Base-by-base conservation (phyloP, 495 filamentous ascomycete genomes). In the Trichoderma reesei region DNA sequence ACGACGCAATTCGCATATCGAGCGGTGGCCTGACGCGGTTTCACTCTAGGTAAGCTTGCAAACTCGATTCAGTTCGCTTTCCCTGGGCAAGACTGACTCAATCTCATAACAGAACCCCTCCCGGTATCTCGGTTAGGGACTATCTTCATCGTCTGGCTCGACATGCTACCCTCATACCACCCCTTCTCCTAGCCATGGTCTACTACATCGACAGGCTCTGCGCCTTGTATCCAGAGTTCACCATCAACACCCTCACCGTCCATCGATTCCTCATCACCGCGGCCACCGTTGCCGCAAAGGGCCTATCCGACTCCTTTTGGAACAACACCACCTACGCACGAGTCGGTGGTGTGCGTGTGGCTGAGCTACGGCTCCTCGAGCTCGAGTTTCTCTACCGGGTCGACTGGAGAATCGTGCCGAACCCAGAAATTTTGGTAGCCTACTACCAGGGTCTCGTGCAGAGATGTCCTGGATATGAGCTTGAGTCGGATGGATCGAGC, bases 121-220 rank as follows among this genome's bases (percentile, higher is more conserved):
- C 94, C 7, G 92, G 89, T 59, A 98, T 98, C 44, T 95, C 90
- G 60, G 92, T 98, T 18, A 78, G 83, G 41, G 94, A 98, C 71
- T 98, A 98, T 73, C 81, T 98, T 7, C 87, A 92, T 69, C 88
- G 94, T 63, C 81, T 98, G 18, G 92, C 94, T 11, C 92, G 91
- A 59, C 94, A 98, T 73, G 94, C 94, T 36, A 96, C 92, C 1
- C 83, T 98, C 1, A 89, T 90, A 7, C 92, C 94, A 6, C 92
- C 94, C 6, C 90, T 98, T 63, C 83, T 98, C n/a, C 83, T 98
- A n/a, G 92, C 91, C 66, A 98, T 98, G 92, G 94, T 98, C 62
- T 98, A 93, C 72, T 98, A 98, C 71, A 97, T 98, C 65, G 95
- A 98, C 74, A 87, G 90, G n/a, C 80, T 98, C 18, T 98, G 92